These are phyloP conservation scores for Salix exigua DNA, from an alignment of 345 rosid species.

Conservation along the genomic window DNA sequence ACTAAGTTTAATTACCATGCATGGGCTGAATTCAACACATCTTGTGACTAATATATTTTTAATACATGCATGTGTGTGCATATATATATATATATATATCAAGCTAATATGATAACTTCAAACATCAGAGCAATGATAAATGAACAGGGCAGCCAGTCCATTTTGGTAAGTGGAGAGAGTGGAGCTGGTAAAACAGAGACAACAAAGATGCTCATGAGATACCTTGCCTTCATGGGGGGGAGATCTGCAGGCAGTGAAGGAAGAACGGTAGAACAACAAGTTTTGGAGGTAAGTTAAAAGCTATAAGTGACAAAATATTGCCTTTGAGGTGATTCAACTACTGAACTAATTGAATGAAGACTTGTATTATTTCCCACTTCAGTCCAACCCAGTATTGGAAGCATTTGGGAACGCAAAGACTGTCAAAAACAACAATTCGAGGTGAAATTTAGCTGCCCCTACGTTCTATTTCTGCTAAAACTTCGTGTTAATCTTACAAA, in stretches of 20 bases:
- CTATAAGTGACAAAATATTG: background rate
- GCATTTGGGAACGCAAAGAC: slow-evolving; percentile 96
- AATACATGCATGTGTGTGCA: too few species aligned
- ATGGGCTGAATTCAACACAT: background rate
- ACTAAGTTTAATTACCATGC: background rate
- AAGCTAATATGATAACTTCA: background rate
- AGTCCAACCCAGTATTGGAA: slow-evolving; percentile 92
- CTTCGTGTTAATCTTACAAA: background rate
- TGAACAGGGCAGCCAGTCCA: slow-evolving; percentile 66
- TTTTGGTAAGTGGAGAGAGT: slow-evolving; percentile 84
- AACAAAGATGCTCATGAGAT: slow-evolving; percentile 88
- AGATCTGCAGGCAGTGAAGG: slow-evolving; percentile 58
- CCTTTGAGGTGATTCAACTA: slow-evolving; percentile 2
- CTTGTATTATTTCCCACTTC: slow-evolving; percentile 18
- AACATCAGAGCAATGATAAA: slow-evolving; percentile 64
- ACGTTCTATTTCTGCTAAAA: background rate
- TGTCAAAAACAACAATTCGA: slow-evolving; percentile 85
- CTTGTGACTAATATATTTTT: background rate
- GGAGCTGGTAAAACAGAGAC: slow-evolving; percentile 96
- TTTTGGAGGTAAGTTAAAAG: slow-evolving; percentile 52
- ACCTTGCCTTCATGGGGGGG: slow-evolving; percentile 89
- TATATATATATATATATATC: background rate
- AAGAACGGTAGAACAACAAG: slow-evolving; percentile 75
- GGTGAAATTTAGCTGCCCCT: slow-evolving; percentile 32
- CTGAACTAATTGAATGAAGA: slow-evolving; percentile 7